Percentiles rank a stretch among this genome's conserved stretches.
phyloP scores from a whole-genome alignment of 257 asterid species.

The Cinchona pubescens region DNA sequence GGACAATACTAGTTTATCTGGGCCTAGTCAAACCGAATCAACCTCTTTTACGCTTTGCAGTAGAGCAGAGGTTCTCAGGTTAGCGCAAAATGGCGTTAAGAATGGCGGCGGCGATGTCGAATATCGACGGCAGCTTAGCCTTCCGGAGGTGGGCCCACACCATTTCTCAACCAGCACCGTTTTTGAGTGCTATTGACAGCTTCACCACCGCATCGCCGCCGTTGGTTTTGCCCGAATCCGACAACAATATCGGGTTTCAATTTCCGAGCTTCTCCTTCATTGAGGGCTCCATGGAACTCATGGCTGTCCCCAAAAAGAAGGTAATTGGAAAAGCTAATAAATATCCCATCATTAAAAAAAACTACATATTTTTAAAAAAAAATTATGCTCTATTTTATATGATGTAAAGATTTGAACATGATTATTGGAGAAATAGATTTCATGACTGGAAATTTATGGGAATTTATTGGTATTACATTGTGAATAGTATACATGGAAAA shows the following conservation, averaged over 20 bases:
- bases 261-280: slow-evolving; percentile 33
- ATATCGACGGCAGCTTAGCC: slow-evolving; percentile 12
- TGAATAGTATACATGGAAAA: too few relatives aligned
- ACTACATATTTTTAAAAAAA: too few relatives aligned
- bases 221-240: slow-evolving; percentile 52
- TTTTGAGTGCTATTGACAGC: slow-evolving; percentile 32
- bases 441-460: neutral
- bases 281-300: slow-evolving; percentile 64
- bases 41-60: neutral
- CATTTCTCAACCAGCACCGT: slow-evolving; percentile 45
- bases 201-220: slow-evolving; percentile 37
- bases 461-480: neutral
- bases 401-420: too few relatives aligned
- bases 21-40: neutral
- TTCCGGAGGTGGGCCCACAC: slow-evolving; percentile 52
- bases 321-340: slow-evolving; percentile 18
- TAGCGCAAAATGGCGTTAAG: slow-evolving; percentile 6
- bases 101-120: slow-evolving; percentile 10
- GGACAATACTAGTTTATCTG: neutral
- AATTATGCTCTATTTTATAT: too few relatives aligned
- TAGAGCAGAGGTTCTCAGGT: too few relatives aligned
- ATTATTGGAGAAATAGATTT: neutral
- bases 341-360: neutral
- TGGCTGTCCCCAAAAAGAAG: slow-evolving; percentile 90
- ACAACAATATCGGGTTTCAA: slow-evolving; percentile 20